Evolutionary conservation across 495 filamentous ascomycete species (phyloP).

Genomic region (Parathielavia hyrcaniae): DNA sequence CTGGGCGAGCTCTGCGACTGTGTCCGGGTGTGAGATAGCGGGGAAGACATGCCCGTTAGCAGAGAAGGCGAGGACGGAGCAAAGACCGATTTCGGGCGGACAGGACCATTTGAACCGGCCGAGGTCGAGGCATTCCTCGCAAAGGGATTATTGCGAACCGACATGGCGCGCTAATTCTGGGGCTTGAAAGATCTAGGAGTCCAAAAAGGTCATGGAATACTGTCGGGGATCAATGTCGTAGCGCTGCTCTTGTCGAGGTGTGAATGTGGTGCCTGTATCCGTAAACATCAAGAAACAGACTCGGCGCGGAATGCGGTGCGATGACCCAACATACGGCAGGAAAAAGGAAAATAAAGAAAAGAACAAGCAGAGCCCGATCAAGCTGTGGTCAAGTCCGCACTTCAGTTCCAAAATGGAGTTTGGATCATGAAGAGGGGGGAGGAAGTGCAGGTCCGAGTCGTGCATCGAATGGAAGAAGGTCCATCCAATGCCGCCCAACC

Average conservation of each 20-base stretch:
- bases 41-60: conserved; percentile 27
- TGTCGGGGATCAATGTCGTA: conserved; percentile 12
- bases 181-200: conserved; percentile 3
- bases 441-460: too few relatives aligned
- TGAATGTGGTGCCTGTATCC: neutral
- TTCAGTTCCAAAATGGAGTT: neutral
- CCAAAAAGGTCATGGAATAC: conserved; percentile 21
- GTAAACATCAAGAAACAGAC: conserved; percentile 20
- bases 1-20: conserved; percentile 46
- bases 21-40: conserved; percentile 36
- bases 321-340: conserved; percentile 1
- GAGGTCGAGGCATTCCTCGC: conserved; percentile 56
- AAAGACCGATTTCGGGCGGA: conserved; percentile 67
- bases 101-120: conserved; percentile 47
- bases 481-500: neutral
- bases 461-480: neutral
- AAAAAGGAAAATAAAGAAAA: neutral
- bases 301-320: neutral
- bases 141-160: conserved; percentile 70
- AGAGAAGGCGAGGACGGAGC: conserved; percentile 52
- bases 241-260: conserved; percentile 8
- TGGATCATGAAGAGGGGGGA: conserved; percentile 5
- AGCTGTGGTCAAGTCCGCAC: neutral
- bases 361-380: conserved; percentile 1
- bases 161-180: conserved; percentile 30